phyloP scores from a whole-genome alignment of 1,139 yeast genomes.

The Protomyces macrosporus region DNA sequence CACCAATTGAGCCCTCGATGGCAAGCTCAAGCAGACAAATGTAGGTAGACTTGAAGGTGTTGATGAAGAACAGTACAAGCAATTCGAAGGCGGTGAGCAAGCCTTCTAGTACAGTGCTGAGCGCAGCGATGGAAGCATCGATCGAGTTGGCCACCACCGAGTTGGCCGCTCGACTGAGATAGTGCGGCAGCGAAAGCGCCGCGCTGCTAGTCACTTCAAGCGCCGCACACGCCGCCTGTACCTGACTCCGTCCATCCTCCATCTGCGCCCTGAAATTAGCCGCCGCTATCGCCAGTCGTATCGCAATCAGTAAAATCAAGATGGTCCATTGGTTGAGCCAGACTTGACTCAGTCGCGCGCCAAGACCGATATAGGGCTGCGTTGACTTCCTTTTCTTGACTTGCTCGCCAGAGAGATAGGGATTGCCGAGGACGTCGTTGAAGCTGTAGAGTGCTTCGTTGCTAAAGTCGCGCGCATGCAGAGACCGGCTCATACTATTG shows the following conservation, averaged over 20 bases:
- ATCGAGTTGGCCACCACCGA: slow-evolving; percentile 47
- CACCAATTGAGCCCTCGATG: slow-evolving; percentile 63
- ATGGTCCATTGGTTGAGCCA: slow-evolving; percentile 39
- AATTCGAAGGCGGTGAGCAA: slow-evolving; percentile 55
- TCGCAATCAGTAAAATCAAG: slow-evolving; percentile 36
- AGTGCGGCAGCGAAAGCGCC: slow-evolving; percentile 51
- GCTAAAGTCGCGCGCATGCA: not conserved
- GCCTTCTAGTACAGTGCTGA: slow-evolving; percentile 43
- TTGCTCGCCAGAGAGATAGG: not conserved
- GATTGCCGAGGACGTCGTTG: not conserved
- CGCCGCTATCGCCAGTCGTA: slow-evolving; percentile 38
- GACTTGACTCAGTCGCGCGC: slow-evolving; percentile 38
- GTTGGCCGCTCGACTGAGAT: slow-evolving; percentile 53
- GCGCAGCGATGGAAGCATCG: slow-evolving; percentile 46
- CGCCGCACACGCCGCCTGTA: slow-evolving; percentile 43
- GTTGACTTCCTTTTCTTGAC: not conserved
- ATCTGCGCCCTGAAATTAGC: slow-evolving; percentile 35
- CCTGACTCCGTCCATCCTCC: slow-evolving; percentile 34
- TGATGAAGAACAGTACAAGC: slow-evolving; percentile 59
- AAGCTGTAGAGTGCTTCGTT: not conserved
- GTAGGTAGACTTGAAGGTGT: slow-evolving; percentile 75
- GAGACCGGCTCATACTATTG: not conserved
- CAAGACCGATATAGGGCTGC: slow-evolving; percentile 38
- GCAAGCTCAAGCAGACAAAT: slow-evolving; percentile 74
- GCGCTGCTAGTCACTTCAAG: slow-evolving; percentile 47